Conservation (phyloP, 2,329 filamentous ascomycete species). For the Arthrobotrys entomopaga region DNA sequence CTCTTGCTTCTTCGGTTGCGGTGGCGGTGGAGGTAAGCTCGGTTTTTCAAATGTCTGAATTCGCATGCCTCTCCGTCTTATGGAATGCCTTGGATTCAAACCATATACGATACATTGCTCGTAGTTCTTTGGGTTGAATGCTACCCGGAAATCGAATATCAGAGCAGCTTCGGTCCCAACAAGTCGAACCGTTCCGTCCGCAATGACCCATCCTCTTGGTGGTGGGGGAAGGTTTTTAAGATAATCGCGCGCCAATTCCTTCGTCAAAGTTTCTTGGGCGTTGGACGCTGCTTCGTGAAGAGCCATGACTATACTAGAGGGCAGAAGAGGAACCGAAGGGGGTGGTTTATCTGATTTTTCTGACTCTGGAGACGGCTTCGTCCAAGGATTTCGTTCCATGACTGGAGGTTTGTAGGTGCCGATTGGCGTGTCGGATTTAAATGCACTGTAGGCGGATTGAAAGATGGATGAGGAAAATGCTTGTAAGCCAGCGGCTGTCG, state of each 20-base stretch:
- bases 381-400: conserved; percentile 10
- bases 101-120: conserved; percentile 37
- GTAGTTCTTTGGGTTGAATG: conserved; percentile 51
- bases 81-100: conserved; percentile 29
- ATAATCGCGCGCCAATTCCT: conserved; percentile 38
- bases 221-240: conserved; percentile 41
- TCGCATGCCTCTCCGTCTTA: conserved; percentile 7
- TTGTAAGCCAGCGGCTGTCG: conserved; percentile 43
- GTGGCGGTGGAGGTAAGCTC: conserved; percentile 23
- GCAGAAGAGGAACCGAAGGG: conserved; percentile 36
- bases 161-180: conserved; percentile 43
- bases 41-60: conserved; percentile 43
- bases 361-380: conserved; percentile 7
- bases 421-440: conserved; percentile 20
- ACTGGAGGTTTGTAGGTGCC: conserved; percentile 19
- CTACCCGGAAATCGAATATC: conserved; percentile 48
- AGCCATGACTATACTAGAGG: conserved; percentile 45
- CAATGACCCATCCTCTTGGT: conserved; percentile 45
- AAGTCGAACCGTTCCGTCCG: conserved; percentile 42
- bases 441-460: conserved; percentile 21
- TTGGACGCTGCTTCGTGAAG: conserved; percentile 42
- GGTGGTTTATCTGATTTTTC: conserved; percentile 14
- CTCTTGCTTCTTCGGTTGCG: conserved; percentile 19
- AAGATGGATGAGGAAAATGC: conserved; percentile 33
- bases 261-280: conserved; percentile 22